These are phyloP conservation scores for Mortierella sp. DNA, from an alignment of 371 early-diverging fungal species.

Conservation along the genomic window DNA sequence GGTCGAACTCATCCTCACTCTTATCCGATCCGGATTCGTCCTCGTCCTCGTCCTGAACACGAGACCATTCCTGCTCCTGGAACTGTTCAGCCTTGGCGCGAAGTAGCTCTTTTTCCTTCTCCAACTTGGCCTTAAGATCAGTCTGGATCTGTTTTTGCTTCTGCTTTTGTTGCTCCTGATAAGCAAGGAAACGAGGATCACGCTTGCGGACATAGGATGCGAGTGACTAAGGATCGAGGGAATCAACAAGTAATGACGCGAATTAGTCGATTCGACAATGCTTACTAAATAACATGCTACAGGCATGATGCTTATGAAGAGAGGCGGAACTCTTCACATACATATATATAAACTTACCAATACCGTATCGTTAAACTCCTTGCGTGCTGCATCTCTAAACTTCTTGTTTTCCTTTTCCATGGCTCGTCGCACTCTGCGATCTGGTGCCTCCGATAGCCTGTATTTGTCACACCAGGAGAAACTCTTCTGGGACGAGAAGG, in stretches of 20 bases:
- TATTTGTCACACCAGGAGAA: slow-evolving; percentile 94
- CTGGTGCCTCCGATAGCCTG: slow-evolving; percentile 83
- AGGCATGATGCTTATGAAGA: background rate
- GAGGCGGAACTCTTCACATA: no score
- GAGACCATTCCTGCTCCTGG: slow-evolving; percentile 74
- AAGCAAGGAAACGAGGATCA: slow-evolving; percentile 80
- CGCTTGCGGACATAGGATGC: slow-evolving; percentile 75
- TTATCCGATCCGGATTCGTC: slow-evolving; percentile 40
- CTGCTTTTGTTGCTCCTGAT: slow-evolving; percentile 61
- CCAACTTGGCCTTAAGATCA: slow-evolving; percentile 64
- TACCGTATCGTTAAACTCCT: slow-evolving; percentile 90
- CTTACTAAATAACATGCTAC: no score
- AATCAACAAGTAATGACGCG: background rate
- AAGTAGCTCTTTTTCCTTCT: slow-evolving; percentile 64
- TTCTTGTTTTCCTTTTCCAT: slow-evolving; percentile 96
- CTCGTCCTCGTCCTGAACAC: slow-evolving; percentile 57
- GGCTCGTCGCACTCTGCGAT: slow-evolving; percentile 79
- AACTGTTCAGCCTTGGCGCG: slow-evolving; percentile 63
- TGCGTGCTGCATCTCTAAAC: slow-evolving; percentile 82
- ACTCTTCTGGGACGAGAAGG: slow-evolving; percentile 81
- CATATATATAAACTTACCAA: no score
- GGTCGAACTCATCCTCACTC: slow-evolving; percentile 55
- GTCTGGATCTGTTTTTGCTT: slow-evolving; percentile 62
- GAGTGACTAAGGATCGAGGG: slow-evolving; percentile 38
- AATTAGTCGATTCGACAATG: no score